These are phyloP conservation scores for Tagetes erecta DNA, from an alignment of 129 eudicot genomes.

Conservation along the genomic window DNA sequence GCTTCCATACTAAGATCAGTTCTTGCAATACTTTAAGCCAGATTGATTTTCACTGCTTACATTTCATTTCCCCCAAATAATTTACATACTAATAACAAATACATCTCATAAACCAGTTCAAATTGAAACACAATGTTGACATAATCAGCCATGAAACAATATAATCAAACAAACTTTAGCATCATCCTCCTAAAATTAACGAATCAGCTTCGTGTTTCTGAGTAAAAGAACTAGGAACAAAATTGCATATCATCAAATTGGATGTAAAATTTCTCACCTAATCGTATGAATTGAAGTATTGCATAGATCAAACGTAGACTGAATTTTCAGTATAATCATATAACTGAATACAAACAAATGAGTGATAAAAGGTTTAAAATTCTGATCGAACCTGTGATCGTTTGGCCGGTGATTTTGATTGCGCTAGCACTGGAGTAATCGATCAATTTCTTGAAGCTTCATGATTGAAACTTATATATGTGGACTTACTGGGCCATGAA, in stretches of 20 bases:
- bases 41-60: not conserved
- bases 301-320: conserved; percentile 10
- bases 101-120: not conserved
- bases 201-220: not conserved
- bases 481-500: conserved; percentile 21
- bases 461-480: not conserved
- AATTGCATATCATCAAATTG: not conserved
- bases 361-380: not conserved
- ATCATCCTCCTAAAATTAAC: not conserved
- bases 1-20: not conserved
- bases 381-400: conserved; percentile 19
- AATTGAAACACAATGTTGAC: not conserved
- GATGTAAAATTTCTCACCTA: not conserved
- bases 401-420: conserved; percentile 12
- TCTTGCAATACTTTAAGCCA: not conserved
- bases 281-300: not conserved
- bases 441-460: conserved; percentile 29
- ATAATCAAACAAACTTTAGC: not conserved
- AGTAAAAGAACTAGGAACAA: not conserved
- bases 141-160: not conserved
- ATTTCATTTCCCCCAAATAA: not conserved
- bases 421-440: not conserved
- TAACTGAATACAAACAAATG: not conserved
- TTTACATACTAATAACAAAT: not conserved
- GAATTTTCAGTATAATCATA: conserved; percentile 20